Conservation (phyloP, 2,329 filamentous ascomycete genomes). For the Eutypella sp. region DNA sequence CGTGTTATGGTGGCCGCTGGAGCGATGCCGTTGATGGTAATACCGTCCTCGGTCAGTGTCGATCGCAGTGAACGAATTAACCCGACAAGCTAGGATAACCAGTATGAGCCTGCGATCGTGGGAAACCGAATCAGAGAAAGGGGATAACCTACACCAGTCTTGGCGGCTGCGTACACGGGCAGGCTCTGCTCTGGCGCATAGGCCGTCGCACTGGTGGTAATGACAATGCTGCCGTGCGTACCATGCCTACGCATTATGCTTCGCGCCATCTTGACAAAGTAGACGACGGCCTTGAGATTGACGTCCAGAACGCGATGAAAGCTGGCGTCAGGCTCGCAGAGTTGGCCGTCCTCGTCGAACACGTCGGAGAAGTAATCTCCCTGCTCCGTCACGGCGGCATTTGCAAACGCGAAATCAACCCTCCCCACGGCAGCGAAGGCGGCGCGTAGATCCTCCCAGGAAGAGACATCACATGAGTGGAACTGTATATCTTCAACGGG, state of each 20-base stretch:
- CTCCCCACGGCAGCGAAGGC: slow-evolving; percentile 17
- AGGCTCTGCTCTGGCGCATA: slow-evolving; percentile 32
- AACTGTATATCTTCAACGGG: slow-evolving; percentile 12
- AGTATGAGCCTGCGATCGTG: not conserved
- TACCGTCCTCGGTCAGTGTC: slow-evolving; percentile 15
- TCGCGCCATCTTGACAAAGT: slow-evolving; percentile 29
- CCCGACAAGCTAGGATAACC: slow-evolving; percentile 19
- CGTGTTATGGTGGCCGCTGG: slow-evolving; percentile 30
- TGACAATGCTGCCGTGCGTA: slow-evolving; percentile 30
- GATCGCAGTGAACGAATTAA: slow-evolving; percentile 29
- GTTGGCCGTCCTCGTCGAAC: slow-evolving; percentile 18
- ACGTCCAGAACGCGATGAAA: slow-evolving; percentile 25
- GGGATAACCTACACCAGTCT: slow-evolving; percentile 18
- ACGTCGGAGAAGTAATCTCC: slow-evolving; percentile 25
- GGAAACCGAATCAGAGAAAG: slow-evolving; percentile 4
- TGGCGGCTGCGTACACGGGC: slow-evolving; percentile 21
- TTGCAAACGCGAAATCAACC: slow-evolving; percentile 30
- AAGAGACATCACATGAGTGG: slow-evolving; percentile 20
- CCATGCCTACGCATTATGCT: slow-evolving; percentile 18
- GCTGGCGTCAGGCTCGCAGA: slow-evolving; percentile 19
- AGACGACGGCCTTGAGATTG: slow-evolving; percentile 26
- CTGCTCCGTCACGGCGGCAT: slow-evolving; percentile 29
- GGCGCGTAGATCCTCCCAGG: slow-evolving; percentile 20
- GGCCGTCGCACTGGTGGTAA: slow-evolving; percentile 32
- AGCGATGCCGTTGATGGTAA: slow-evolving; percentile 35